Evolutionary conservation across 345 rosid species (phyloP).

Genomic region (Arabis hirsuta): DNA sequence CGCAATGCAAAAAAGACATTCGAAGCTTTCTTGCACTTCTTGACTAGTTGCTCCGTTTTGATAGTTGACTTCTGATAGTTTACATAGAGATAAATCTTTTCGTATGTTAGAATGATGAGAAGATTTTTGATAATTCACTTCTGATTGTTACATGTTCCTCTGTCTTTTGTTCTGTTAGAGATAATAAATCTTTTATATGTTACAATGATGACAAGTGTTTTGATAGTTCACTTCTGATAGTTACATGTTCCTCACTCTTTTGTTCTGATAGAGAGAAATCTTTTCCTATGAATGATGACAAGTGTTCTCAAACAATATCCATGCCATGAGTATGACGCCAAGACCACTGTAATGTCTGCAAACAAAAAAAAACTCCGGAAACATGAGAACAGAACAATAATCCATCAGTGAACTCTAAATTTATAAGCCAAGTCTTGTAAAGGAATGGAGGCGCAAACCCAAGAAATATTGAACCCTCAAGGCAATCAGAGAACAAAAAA

Average conservation of each 20-base stretch:
- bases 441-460: conserved; percentile 93
- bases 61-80: too few relatives aligned
- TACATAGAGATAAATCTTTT: too few relatives aligned
- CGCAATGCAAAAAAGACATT: too few relatives aligned
- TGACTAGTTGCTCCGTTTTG: too few relatives aligned
- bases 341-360: conserved; percentile 88
- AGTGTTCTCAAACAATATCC: conserved; percentile 84
- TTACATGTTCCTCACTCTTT: conserved; percentile 44
- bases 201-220: too few relatives aligned
- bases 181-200: too few relatives aligned
- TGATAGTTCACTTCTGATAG: conserved; percentile 48
- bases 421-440: background rate
- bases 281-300: conserved; percentile 53
- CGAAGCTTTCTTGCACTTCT: too few relatives aligned
- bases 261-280: conserved; percentile 47
- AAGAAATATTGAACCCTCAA: conserved; percentile 66
- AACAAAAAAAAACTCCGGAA: conserved; percentile 23
- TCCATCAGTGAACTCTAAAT: conserved; percentile 12
- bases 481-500: too few relatives aligned
- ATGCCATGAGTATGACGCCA: conserved; percentile 74
- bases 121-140: too few relatives aligned
- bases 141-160: too few relatives aligned
- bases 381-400: conserved; percentile 30
- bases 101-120: too few relatives aligned
- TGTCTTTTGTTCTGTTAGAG: too few relatives aligned